phyloP scores from a whole-genome alignment of 257 asterid species.

The Penstemon newberryi region DNA sequence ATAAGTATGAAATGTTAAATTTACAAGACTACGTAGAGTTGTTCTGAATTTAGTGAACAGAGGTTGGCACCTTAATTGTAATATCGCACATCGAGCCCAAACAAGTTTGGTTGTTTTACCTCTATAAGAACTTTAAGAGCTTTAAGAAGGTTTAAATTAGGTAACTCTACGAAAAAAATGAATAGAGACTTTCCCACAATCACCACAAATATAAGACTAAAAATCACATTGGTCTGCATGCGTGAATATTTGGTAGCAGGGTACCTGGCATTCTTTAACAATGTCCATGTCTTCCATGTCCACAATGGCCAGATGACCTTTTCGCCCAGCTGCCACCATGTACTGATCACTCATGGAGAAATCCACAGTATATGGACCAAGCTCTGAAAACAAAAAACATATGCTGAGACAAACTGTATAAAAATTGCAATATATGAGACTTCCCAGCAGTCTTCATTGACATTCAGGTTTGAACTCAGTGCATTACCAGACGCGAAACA shows the following conservation, averaged over 20 bases:
- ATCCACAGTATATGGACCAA: conserved; percentile 89
- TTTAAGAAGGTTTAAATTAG: too few relatives aligned
- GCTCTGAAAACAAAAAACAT: conserved; percentile 44
- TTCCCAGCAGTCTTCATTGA: too few relatives aligned
- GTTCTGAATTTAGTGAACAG: too few relatives aligned
- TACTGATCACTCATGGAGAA: conserved; percentile 76
- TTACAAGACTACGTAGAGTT: too few relatives aligned
- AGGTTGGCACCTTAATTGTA: too few relatives aligned
- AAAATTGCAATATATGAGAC: neutral
- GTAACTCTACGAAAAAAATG: too few relatives aligned
- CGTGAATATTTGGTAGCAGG: neutral
- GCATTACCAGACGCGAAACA: neutral
- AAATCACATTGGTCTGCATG: neutral
- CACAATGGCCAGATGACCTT: conserved; percentile 83
- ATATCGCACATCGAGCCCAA: too few relatives aligned
- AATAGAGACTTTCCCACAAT: too few relatives aligned
- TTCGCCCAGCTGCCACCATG: conserved; percentile 84
- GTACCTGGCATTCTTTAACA: conserved; percentile 80
- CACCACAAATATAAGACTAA: neutral
- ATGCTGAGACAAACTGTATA: neutral
- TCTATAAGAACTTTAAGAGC: too few relatives aligned
- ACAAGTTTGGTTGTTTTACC: too few relatives aligned
- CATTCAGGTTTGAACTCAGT: too few relatives aligned
- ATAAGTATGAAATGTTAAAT: too few relatives aligned
- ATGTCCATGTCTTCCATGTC: conserved; percentile 76